Base-by-base conservation (phyloP, 2,329 filamentous ascomycete genomes). In the Penicillium thymicola region DNA sequence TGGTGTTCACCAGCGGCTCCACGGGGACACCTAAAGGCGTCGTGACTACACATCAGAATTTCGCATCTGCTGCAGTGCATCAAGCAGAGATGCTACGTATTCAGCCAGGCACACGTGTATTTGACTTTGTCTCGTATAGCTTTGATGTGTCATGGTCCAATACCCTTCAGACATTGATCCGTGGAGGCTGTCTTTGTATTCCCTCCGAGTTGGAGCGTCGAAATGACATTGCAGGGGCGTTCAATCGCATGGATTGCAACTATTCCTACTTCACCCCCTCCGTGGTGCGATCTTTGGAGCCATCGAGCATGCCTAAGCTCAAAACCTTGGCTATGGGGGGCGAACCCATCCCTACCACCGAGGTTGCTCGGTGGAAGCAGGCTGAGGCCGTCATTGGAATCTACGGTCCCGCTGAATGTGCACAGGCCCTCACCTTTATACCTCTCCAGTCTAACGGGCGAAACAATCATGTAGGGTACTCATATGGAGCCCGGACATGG, bases 141-240 rank as follows among this genome's bases (percentile, higher is more conserved):
- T 53, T 53, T 36, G 51, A 53, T 5, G 51, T 46, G 3, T 21
- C 42, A 10, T 53, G 51, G 51, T 53, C 34, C 13, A 53, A 53
- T 5, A 28, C 34, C 9, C 30, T 53, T 16, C 42, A 53, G 11
- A 38, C 42, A 13, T 25, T 53, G 5, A 46, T 30, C n/a, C 7
- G 28, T 9, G 51, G 51, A 23, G 42, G 34, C n/a, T 53, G 42
- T 18, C 25, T 53, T 5, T 53, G 51, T n/a, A 53, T 53, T 32
- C 51, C 51, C 4, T 5, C 5, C 5, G 51, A 53, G 13, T 32
- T n/a, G 10, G 41, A 53, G 5, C 34, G 51, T 7, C 34, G 27
- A 23, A 21, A 40, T 13, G 25, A 53, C 34, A 37, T 53, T 18
- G 4, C 42, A 3, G 42, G 25, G 9, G 42, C 41, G 2, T 21